Base-by-base conservation (phyloP, 192 early-diverging fungal genomes). In the Coemansia sp. region DNA sequence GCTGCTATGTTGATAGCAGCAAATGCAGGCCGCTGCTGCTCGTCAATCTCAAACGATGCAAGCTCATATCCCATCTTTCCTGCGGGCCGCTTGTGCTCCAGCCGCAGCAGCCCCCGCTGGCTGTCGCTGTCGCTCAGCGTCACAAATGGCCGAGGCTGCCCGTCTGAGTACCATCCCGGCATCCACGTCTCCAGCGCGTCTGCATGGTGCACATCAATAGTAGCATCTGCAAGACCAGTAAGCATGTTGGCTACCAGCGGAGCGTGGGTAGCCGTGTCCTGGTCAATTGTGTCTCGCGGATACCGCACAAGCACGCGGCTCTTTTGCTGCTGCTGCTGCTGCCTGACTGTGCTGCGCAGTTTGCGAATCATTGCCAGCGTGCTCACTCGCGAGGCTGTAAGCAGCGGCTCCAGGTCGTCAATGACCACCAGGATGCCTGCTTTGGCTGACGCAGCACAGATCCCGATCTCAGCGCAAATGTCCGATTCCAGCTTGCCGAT, bases 161-260 rank as follows among this genome's bases (percentile, higher is more conserved):
- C 67, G 26, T 77, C 60, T 26, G 74, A 77, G 45, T 70, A 77
- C 74, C 74, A 77, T 3, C 74, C 74, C 14, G 74, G 74, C 67
- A 69, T 66, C 74, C 74, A 77, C 11, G 62, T 62, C 10, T 50
- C 45, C 42, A 77, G 51, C 14, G 50, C 46, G 23, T 59, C 57
- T 15, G 66, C 51, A 5, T 58, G 63, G 39, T 70, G 38, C 15
- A 66, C 60, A 34, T 77, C 74, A 11, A 77, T 50, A 12, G 54
- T 20, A 3, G 67, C 74, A 39, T 77, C 74, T 0, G 74, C 63
- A 43, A 64, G n/a, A 21, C 48, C 30, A 10, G 14, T 23, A 47
- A 64, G 54, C 45, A 46, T 36, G 30, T 37, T 56, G 16, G 26
- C 15, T 5, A 40, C 39, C 14, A 40, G 32, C 9, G 47, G 48